Evolutionary conservation across 495 filamentous ascomycete genomes (phyloP).

Genomic region (Aspergillus funiculosus): DNA sequence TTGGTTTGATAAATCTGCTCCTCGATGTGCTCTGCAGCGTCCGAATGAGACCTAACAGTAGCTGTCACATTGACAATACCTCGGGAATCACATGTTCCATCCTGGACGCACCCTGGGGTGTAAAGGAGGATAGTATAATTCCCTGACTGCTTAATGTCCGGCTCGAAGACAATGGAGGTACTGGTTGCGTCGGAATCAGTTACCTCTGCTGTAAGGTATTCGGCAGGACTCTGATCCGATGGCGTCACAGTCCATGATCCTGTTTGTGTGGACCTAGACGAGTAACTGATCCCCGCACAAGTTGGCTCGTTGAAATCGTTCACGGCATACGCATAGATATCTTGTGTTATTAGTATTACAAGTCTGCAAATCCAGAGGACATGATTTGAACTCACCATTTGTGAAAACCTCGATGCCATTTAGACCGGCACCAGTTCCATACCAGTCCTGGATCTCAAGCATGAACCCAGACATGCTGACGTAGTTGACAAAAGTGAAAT

Average conservation of each 20-base stretch:
- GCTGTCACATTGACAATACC: conserved; percentile 78
- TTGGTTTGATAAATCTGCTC: conserved; percentile 77
- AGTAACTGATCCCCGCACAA: conserved; percentile 61
- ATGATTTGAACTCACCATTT: conserved; percentile 48
- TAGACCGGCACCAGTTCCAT: conserved; percentile 80
- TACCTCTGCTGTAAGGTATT: conserved; percentile 70
- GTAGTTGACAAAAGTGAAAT: conserved; percentile 82
- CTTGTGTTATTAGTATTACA: conserved; percentile 30
- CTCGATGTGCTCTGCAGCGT: conserved; percentile 33
- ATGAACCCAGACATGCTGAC: conserved; percentile 87
- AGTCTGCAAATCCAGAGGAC: too few relatives aligned
- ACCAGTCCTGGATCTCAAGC: conserved; percentile 79
- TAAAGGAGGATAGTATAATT: conserved; percentile 84
- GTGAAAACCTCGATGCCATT: conserved; percentile 87
- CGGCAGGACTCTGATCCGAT: conserved; percentile 56
- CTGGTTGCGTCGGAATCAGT: conserved; percentile 46
- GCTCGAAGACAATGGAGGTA: conserved; percentile 65
- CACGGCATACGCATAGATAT: conserved; percentile 79
- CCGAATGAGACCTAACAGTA: conserved; percentile 51
- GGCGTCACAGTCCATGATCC: conserved; percentile 68
- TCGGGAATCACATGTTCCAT: conserved; percentile 66
- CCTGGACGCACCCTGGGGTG: conserved; percentile 82
- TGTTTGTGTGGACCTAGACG: conserved; percentile 57
- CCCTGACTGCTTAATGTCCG: conserved; percentile 82
- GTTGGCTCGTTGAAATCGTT: conserved; percentile 82